Percentiles rank a stretch among this genome's conserved stretches.
Conservation (phyloP, 345 rosid species). For the Populus davidiana region DNA sequence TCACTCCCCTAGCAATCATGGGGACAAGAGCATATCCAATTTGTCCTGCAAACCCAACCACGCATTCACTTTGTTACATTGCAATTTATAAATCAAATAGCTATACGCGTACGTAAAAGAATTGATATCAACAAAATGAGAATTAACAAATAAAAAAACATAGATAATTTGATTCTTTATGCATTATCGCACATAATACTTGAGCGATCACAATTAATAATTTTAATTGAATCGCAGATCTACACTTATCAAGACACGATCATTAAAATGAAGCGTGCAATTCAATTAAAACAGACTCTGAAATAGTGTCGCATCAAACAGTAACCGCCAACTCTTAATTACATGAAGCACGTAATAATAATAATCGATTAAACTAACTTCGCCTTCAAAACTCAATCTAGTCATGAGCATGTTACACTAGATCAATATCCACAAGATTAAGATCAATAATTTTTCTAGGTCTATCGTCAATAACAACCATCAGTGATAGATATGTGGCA, state of each 20-base stretch:
- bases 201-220: not conserved
- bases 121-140: not conserved
- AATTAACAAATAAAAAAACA: not conserved
- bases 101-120: not conserved
- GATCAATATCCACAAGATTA: slow-evolving; percentile 1
- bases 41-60: slow-evolving; percentile 63
- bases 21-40: slow-evolving; percentile 99
- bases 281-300: not conserved
- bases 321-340: not conserved
- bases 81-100: not conserved
- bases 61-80: not conserved
- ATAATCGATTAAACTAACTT: not conserved
- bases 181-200: not conserved
- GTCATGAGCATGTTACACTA: not conserved
- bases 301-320: not conserved
- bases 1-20: slow-evolving; percentile 96
- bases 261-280: not conserved
- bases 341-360: not conserved
- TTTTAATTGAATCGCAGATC: slow-evolving; percentile 2
- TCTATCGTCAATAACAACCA: not conserved
- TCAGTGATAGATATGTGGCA: not conserved
- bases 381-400: not conserved
- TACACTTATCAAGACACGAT: not conserved
- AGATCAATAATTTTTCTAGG: not conserved
- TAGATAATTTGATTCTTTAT: too few species aligned